Percentiles rank a stretch among this genome's conserved stretches.
These are phyloP conservation scores for Candida ponderosae DNA, from an alignment of 805 yeast species.

Conservation along the genomic window DNA sequence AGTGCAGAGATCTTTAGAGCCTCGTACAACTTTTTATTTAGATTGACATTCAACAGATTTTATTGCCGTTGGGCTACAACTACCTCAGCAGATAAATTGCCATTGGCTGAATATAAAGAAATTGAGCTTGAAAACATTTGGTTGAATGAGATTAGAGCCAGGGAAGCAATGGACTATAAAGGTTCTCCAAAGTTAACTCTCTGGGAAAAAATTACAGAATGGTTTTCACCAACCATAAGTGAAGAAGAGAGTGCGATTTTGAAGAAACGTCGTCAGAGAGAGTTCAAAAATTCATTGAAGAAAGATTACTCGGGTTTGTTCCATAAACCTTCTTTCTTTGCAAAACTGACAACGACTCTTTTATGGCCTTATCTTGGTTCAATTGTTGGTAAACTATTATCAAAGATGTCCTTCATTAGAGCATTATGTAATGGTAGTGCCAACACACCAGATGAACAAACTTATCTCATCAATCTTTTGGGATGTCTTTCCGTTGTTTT, in stretches of 20 bases:
- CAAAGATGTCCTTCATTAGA: conserved; percentile 16
- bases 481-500: conserved; percentile 25
- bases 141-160: neutral
- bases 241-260: conserved; percentile 6
- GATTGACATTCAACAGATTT: conserved; percentile 21
- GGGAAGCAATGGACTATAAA: conserved; percentile 2
- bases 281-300: conserved; percentile 16
- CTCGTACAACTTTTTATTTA: conserved; percentile 12
- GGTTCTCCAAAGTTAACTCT: neutral
- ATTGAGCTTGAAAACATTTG: conserved; percentile 24
- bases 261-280: conserved; percentile 14
- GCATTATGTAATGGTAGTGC: conserved; percentile 12
- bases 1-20: conserved; percentile 6
- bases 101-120: conserved; percentile 21
- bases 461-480: conserved; percentile 24
- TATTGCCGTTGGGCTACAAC: conserved; percentile 27
- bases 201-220: neutral
- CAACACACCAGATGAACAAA: conserved; percentile 29
- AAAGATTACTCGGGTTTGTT: conserved; percentile 23
- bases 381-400: conserved; percentile 15
- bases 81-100: conserved; percentile 23
- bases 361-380: conserved; percentile 27
- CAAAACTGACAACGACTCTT: conserved; percentile 19
- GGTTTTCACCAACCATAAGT: neutral
- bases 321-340: conserved; percentile 6